Base-by-base conservation (phyloP, 108 stramenopile species). In the Nitzschia sp. region DNA sequence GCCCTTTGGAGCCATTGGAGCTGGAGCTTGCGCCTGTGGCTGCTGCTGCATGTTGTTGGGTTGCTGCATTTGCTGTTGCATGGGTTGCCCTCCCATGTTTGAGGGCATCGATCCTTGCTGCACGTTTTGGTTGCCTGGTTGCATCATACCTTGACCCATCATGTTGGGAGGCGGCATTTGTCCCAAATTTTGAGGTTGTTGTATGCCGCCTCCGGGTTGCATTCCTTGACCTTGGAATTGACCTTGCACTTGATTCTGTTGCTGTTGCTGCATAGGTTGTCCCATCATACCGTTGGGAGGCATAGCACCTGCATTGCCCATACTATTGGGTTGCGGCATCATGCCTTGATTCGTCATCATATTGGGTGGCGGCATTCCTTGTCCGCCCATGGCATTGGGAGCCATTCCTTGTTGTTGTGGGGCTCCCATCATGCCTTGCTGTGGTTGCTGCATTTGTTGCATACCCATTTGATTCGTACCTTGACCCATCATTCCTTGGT, bases 1-100 rank as follows among this genome's bases (percentile, higher is more conserved):
- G 10, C 78, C 78, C 65, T 79, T 58, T 7, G 70, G 78, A 24
- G 67, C 43, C 41, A 39, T 6, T 24, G 61, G 70, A 11, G 61
- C 55, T 48, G 61, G 71, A 55, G 25, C 43, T 21, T 20, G 37
- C 5, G 29, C 29, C 15, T 39, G 22, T 53, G 42, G 43, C 10
- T 20, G 42, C 22, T 46, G 37, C 14, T n/a, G n/a, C n/a, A n/a
- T n/a, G n/a, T n/a, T n/a, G n/a, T n/a, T n/a, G n/a, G n/a, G 43
- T 21, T 20, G 42, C 22, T 46, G 37, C 14, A n/a, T 38, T 22
- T 19, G 53, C 24, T 58, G 57, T 51, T 58, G 69, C 48, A 17
- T 26, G n/a, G 10, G 57, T n/a, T 43, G 38, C 39, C 48, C 48
- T 12, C 44, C 14, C 34, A 37, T 60, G 69, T 24, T 55, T 54